Conservation (phyloP, 805 yeast species). For the Myxozyma melibiosi region DNA sequence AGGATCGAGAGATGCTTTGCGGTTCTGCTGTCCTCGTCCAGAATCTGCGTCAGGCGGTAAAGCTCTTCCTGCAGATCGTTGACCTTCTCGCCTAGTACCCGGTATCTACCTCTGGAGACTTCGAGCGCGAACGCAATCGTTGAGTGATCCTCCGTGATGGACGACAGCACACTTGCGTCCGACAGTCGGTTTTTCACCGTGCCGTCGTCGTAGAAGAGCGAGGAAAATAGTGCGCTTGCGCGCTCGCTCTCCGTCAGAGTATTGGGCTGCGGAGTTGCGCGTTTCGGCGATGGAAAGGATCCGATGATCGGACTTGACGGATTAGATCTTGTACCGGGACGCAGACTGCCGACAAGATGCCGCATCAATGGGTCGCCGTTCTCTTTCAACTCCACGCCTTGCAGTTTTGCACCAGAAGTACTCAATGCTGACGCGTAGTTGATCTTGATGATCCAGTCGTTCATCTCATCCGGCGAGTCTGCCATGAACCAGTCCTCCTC, state of each 20-base stretch:
- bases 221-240: conserved; percentile 11
- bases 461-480: conserved; percentile 49
- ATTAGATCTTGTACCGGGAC: conserved; percentile 5
- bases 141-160: conserved; percentile 1
- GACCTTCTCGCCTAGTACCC: conserved; percentile 41
- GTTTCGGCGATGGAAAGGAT: conserved; percentile 3
- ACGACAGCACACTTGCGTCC: background rate
- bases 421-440: conserved; percentile 56
- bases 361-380: conserved; percentile 8
- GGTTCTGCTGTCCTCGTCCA: conserved; percentile 45
- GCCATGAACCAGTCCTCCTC: conserved; percentile 49
- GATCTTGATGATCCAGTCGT: conserved; percentile 62
- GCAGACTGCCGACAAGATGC: conserved; percentile 20
- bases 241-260: background rate
- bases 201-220: conserved; percentile 18
- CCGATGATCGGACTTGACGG: background rate
- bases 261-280: background rate
- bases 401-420: conserved; percentile 40
- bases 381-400: conserved; percentile 19
- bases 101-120: conserved; percentile 36
- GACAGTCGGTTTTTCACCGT: conserved; percentile 9
- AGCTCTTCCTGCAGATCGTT: conserved; percentile 44
- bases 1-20: conserved; percentile 49
- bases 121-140: conserved; percentile 16
- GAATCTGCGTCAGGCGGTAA: conserved; percentile 39